These are phyloP conservation scores for Polyplosphaeria fusca DNA, from an alignment of 495 filamentous ascomycete genomes.

Conservation along the genomic window DNA sequence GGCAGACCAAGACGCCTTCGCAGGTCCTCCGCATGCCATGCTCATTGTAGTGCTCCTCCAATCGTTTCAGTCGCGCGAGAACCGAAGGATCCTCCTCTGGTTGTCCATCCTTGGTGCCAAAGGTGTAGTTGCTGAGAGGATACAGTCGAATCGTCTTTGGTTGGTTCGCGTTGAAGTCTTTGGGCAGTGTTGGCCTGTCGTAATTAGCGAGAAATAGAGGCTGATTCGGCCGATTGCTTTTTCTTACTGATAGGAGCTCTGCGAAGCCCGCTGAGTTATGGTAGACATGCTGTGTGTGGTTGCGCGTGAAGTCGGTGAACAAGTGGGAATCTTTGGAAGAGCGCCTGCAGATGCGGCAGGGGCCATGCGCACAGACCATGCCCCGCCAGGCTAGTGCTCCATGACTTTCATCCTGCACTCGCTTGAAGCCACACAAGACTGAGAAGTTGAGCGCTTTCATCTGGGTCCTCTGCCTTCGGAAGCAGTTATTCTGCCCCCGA, in stretches of 20 bases:
- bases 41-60: conserved; percentile 88
- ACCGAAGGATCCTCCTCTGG: conserved; percentile 97
- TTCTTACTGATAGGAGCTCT: conserved; percentile 37
- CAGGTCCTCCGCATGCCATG: conserved; percentile 97
- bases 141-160: conserved; percentile 88
- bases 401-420: too few relatives aligned
- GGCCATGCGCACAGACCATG: too few relatives aligned
- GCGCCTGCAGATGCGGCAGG: neutral
- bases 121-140: conserved; percentile 96
- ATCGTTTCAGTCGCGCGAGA: conserved; percentile 80
- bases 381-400: too few relatives aligned
- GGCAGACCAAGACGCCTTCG: conserved; percentile 93
- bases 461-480: too few relatives aligned
- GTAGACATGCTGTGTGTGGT: conserved; percentile 44
- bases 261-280: conserved; percentile 36
- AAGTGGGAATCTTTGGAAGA: neutral
- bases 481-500: too few relatives aligned
- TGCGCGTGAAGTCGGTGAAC: too few relatives aligned
- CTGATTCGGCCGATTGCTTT: neutral
- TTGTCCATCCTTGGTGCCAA: conserved; percentile 95
- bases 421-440: too few relatives aligned
- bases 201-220: neutral
- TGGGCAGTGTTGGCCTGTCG: conserved; percentile 68
- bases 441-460: too few relatives aligned
- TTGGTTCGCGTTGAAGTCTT: conserved; percentile 82